A percentile compares a stretch with the other conserved stretches of the same genome.
phyloP scores from a whole-genome alignment of 371 early-diverging fungal genomes.

The Mortierella sp. region DNA sequence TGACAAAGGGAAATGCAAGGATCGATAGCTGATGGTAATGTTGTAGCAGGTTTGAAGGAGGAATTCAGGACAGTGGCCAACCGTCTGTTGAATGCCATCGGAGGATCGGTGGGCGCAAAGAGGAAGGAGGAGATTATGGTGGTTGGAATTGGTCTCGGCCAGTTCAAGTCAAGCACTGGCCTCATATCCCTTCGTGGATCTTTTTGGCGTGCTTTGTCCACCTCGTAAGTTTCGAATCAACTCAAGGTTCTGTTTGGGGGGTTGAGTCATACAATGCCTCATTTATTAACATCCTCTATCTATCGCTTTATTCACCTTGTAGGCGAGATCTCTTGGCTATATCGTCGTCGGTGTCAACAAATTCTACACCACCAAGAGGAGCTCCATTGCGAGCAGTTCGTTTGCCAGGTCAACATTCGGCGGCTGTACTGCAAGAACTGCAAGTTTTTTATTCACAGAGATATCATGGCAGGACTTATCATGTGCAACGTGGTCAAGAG shows the following conservation, averaged over 20 bases:
- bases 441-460: conserved; percentile 4
- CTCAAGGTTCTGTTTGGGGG: neutral
- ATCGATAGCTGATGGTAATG: too few species aligned
- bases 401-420: conserved; percentile 9
- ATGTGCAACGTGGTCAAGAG: neutral
- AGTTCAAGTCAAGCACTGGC: neutral
- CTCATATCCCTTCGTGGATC: conserved; percentile 11
- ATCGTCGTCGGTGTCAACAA: conserved; percentile 33
- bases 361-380: conserved; percentile 30
- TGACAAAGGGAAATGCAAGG: too few species aligned
- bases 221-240: conserved; percentile 10
- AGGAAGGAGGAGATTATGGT: too few species aligned
- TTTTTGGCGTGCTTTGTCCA: conserved; percentile 17
- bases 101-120: too few species aligned
- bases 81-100: too few species aligned
- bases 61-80: too few species aligned
- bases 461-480: conserved; percentile 22
- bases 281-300: conserved; percentile 5
- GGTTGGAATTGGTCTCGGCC: too few species aligned
- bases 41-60: too few species aligned
- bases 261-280: neutral
- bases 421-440: conserved; percentile 14
- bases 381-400: conserved; percentile 26
- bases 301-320: neutral
- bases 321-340: conserved; percentile 16